These are phyloP conservation scores for Brasilioporus rufonigricans DNA, from an alignment of 768 basidiomycete genomes.

Conservation along the genomic window DNA sequence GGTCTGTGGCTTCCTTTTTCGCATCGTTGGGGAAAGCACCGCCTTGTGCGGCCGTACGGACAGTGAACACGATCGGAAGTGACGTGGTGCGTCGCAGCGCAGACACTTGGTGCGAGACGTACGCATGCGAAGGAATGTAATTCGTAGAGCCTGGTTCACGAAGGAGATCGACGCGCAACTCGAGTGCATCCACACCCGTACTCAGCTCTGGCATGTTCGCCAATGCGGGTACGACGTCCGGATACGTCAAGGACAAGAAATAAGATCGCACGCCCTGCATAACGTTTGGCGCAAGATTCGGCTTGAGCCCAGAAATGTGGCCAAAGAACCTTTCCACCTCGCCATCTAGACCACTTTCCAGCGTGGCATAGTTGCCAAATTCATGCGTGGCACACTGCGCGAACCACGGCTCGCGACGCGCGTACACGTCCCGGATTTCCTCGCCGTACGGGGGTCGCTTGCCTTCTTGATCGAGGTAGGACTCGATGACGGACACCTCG, in stretches of 20 bases:
- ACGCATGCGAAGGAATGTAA: conserved; percentile 62
- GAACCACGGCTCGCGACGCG: conserved; percentile 85
- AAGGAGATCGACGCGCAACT: conserved; percentile 91
- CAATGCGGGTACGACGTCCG: conserved; percentile 74
- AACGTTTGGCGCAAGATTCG: conserved; percentile 62
- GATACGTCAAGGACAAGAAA: conserved; percentile 92
- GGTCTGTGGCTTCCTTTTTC: conserved; percentile 65
- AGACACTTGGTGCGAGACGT: conserved; percentile 80
- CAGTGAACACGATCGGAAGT: conserved; percentile 90
- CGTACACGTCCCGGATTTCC: conserved; percentile 77
- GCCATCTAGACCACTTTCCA: conserved; percentile 33
- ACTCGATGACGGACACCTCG: conserved; percentile 75
- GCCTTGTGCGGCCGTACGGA: conserved; percentile 84
- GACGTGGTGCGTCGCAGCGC: conserved; percentile 71
- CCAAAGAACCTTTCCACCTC: conserved; percentile 86
- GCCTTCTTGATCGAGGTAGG: conserved; percentile 74
- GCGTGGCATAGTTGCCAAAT: conserved; percentile 72
- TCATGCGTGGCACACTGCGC: conserved; percentile 76
- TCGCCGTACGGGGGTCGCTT: conserved; percentile 89
- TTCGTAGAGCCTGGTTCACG: conserved; percentile 47
- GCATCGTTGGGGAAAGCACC: conserved; percentile 86
- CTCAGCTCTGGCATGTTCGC: conserved; percentile 68
- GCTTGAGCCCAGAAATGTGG: conserved; percentile 72
- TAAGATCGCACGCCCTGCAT: conserved; percentile 64
- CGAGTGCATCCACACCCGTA: conserved; percentile 86